A percentile compares a stretch with the other conserved stretches of the same genome.
These are phyloP conservation scores for Colletotrichum sp. DNA, from an alignment of 2,329 filamentous ascomycete species.

Conservation along the genomic window DNA sequence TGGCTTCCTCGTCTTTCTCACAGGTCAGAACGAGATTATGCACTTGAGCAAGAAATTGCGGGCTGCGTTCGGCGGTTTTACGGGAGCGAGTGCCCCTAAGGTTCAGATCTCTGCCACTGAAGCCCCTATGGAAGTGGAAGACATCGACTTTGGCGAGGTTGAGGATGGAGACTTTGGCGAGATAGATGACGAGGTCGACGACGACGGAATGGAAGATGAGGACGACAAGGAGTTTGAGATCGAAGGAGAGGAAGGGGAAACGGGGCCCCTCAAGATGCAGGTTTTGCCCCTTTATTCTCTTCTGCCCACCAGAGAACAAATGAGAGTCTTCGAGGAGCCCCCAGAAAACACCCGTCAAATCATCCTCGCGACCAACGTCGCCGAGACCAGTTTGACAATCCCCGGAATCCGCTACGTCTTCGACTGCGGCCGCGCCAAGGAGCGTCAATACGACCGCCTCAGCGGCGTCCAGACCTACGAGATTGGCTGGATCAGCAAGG, in stretches of 20 bases:
- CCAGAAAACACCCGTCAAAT: constrained; percentile 85
- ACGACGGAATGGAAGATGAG: constrained; percentile 56
- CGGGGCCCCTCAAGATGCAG: constrained; percentile 72
- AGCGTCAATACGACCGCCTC: constrained; percentile 84
- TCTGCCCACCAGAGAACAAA: constrained; percentile 86
- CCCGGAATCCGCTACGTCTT: constrained; percentile 96
- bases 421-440: constrained; percentile 90
- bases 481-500: constrained; percentile 96
- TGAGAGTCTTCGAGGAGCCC: constrained; percentile 85
- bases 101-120: constrained; percentile 80
- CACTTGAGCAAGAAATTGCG: constrained; percentile 82
- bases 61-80: constrained; percentile 65
- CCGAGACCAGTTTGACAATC: constrained; percentile 96
- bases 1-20: constrained; percentile 92
- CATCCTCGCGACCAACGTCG: constrained; percentile 93
- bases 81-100: constrained; percentile 63
- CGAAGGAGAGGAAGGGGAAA: constrained; percentile 66
- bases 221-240: constrained; percentile 73
- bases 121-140: constrained; percentile 81
- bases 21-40: constrained; percentile 89
- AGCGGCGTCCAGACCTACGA: constrained; percentile 96
- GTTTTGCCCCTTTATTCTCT: constrained; percentile 94
- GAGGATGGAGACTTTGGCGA: constrained; percentile 68
- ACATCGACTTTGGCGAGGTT: constrained; percentile 78
- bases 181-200: constrained; percentile 63